Conservation (phyloP, 1,139 yeast species). For the Scheffersomyces quercinus region DNA sequence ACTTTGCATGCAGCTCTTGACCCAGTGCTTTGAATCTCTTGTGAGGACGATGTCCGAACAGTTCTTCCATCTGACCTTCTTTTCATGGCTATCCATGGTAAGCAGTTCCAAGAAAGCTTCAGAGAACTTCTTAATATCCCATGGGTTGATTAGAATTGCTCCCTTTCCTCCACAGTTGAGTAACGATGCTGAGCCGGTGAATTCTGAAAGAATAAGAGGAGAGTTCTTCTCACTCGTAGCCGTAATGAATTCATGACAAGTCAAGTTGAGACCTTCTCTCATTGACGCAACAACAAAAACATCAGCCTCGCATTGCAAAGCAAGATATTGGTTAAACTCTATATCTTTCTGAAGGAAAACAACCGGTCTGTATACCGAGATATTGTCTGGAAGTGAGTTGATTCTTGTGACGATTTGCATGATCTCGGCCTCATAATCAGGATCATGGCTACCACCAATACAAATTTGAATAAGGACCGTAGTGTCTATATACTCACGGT, state of each 20-base stretch:
- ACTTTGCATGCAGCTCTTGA: constrained; percentile 53
- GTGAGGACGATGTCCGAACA: constrained; percentile 59
- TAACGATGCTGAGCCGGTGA: constrained; percentile 89
- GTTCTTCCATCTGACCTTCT: constrained; percentile 58
- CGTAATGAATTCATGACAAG: constrained; percentile 90
- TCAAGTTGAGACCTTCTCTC: constrained; percentile 95
- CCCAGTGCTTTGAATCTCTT: constrained; percentile 80
- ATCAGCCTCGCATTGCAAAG: constrained; percentile 83
- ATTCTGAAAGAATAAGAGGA: constrained; percentile 85
- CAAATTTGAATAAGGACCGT: constrained; percentile 86
- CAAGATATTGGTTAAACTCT: constrained; percentile 85
- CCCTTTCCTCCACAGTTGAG: constrained; percentile 55
- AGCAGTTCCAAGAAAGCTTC: constrained; percentile 62
- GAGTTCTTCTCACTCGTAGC: constrained; percentile 74
- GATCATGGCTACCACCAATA: constrained; percentile 54
- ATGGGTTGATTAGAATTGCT: constrained; percentile 83
- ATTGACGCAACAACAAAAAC: constrained; percentile 84
- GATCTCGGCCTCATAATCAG: constrained; percentile 68
- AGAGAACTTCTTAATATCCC: constrained; percentile 75
- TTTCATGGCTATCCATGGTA: constrained; percentile 62
- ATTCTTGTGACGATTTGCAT: constrained; percentile 81
- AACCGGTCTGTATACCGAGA: constrained; percentile 81
- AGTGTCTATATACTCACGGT: constrained; percentile 70
- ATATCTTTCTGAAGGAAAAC: constrained; percentile 86
- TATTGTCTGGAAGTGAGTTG: constrained; percentile 70